Conservation (phyloP, 495 filamentous ascomycete genomes). For the Lasiosphaeris hirsuta region DNA sequence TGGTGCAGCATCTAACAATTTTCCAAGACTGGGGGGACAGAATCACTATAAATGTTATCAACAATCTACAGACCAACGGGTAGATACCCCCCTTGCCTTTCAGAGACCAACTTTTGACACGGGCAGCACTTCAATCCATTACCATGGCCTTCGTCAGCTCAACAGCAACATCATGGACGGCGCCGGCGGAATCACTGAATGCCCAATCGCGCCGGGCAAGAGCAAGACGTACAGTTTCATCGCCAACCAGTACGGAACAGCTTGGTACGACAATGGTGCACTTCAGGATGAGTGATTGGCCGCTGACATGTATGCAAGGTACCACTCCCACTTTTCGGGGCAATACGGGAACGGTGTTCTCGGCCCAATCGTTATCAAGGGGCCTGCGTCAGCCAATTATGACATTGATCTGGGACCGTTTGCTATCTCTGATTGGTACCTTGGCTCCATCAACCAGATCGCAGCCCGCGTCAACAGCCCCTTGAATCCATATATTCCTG, state of each 20-base stretch:
- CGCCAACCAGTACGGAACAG: conserved; percentile 47
- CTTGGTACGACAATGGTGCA: conserved; percentile 19
- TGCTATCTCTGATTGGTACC: conserved; percentile 43
- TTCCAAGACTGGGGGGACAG: conserved; percentile 56
- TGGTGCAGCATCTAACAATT: conserved; percentile 13
- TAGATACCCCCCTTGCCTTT: conserved; percentile 2
- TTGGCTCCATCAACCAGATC: conserved; percentile 27
- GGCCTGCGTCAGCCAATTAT: conserved; percentile 50
- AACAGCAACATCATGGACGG: conserved; percentile 40
- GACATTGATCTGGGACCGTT: conserved; percentile 50
- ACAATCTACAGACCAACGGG: conserved; percentile 45
- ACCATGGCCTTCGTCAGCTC: conserved; percentile 50
- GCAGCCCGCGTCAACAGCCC: conserved; percentile 20
- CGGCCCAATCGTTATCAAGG: conserved; percentile 55
- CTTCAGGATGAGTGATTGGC: not conserved
- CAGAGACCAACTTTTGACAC: not conserved
- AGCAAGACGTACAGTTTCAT: conserved; percentile 46
- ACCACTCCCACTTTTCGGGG: conserved; percentile 53
- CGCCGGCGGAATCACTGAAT: conserved; percentile 47
- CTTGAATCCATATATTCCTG: conserved; percentile 28
- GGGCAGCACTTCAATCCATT: conserved; percentile 46
- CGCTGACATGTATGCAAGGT: conserved; percentile 30
- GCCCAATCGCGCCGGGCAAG: conserved; percentile 45
- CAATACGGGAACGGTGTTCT: conserved; percentile 50
- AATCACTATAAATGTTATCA: conserved; percentile 53